Conservation (phyloP, 1,139 yeast genomes). For the Yamadazyma jaroonii region DNA sequence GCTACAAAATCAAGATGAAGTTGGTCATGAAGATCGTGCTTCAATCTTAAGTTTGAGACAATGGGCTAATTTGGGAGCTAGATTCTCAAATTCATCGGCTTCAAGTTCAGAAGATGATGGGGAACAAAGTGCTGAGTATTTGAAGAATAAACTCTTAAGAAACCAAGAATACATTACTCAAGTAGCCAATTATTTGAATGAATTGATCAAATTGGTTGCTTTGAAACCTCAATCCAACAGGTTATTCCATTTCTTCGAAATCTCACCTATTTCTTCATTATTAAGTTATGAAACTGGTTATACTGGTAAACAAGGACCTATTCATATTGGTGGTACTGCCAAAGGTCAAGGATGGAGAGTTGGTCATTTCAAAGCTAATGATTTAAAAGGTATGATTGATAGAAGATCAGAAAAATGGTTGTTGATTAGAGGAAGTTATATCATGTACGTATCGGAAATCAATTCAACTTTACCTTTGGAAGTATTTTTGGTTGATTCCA, state of each 20-base stretch:
- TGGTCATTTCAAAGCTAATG: slow-evolving; percentile 79
- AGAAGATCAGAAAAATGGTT: slow-evolving; percentile 94
- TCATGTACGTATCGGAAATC: slow-evolving; percentile 82
- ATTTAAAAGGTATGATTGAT: slow-evolving; percentile 78
- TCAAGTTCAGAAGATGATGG: slow-evolving; percentile 18
- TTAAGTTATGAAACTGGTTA: slow-evolving; percentile 79
- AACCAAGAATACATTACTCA: slow-evolving; percentile 39
- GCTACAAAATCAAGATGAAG: not conserved
- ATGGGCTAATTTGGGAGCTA: slow-evolving; percentile 29
- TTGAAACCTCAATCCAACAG: slow-evolving; percentile 80
- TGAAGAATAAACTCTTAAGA: slow-evolving; percentile 21
- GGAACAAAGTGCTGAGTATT: slow-evolving; percentile 31
- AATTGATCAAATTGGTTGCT: slow-evolving; percentile 55
- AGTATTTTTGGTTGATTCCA: slow-evolving; percentile 78
- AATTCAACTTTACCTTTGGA: slow-evolving; percentile 86
- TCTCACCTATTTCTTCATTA: slow-evolving; percentile 83
- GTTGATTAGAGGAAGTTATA: slow-evolving; percentile 76
- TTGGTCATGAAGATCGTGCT: slow-evolving; percentile 7
- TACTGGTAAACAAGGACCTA: slow-evolving; percentile 85
- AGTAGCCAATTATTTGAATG: slow-evolving; percentile 62
- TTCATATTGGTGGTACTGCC: slow-evolving; percentile 79
- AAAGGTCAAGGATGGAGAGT: slow-evolving; percentile 94
- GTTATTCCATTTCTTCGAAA: slow-evolving; percentile 80
- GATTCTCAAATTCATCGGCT: slow-evolving; percentile 27
- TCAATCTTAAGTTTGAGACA: slow-evolving; percentile 16